phyloP scores from a whole-genome alignment of 139 green algal species.

The Coelastrella sp. region DNA sequence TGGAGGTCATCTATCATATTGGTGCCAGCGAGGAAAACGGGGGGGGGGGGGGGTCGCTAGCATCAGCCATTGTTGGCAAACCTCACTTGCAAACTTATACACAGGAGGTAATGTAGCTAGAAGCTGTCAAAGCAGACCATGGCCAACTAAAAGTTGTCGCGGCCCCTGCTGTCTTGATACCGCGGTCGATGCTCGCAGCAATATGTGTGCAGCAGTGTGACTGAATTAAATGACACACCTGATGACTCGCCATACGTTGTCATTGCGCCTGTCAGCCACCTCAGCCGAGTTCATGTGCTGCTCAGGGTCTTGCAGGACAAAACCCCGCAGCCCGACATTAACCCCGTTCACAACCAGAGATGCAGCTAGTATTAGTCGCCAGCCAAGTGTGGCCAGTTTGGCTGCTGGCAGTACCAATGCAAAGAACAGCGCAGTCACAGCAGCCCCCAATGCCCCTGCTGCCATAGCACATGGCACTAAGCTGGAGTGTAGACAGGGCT shows the following conservation, averaged over 20 bases:
- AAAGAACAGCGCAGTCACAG: neutral
- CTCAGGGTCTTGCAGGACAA: conserved; percentile 37
- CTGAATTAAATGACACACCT: neutral
- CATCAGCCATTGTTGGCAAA: too few relatives aligned
- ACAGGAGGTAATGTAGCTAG: too few relatives aligned
- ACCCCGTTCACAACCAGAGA: conserved; percentile 3
- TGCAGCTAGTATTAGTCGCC: conserved; percentile 18
- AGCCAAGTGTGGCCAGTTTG: conserved; percentile 9
- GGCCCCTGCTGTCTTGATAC: too few relatives aligned
- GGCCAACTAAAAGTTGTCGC: too few relatives aligned
- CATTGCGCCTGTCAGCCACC: conserved; percentile 9
- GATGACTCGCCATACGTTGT: conserved; percentile 4
- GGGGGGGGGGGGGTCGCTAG: too few relatives aligned
- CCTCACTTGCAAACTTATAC: too few relatives aligned
- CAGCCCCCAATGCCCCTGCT: neutral
- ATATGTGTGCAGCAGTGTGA: neutral
- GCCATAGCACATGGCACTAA: conserved; percentile 7
- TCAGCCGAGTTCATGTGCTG: conserved; percentile 1
- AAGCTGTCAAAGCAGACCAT: too few relatives aligned
- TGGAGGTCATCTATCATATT: neutral
- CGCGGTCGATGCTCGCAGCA: neutral
- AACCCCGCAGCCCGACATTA: neutral
- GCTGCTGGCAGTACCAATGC: neutral
- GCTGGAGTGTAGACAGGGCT: conserved; percentile 29
- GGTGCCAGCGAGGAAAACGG: too few relatives aligned